These are phyloP conservation scores for Diaporthe humulicola DNA, from an alignment of 2,329 filamentous ascomycete species.

Conservation along the genomic window DNA sequence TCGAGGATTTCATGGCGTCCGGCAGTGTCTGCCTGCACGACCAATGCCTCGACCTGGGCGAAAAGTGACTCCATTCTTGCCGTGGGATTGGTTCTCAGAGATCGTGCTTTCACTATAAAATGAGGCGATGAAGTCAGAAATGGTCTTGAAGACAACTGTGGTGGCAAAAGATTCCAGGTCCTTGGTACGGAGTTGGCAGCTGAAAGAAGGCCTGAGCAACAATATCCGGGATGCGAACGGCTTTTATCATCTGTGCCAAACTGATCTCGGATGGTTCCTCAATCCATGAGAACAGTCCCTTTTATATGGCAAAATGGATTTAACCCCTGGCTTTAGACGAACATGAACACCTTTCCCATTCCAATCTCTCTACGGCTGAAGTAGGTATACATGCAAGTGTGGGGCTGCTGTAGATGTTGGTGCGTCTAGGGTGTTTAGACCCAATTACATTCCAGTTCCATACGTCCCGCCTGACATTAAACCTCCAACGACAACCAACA, in stretches of 20 bases:
- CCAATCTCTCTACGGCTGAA: not conserved
- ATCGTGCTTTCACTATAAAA: not conserved
- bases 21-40: not conserved
- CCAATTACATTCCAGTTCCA: not conserved
- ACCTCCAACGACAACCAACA: not conserved
- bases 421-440: not conserved
- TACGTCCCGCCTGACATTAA: not conserved
- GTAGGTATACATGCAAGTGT: not conserved
- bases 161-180: not conserved
- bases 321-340: not conserved
- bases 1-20: slow-evolving; percentile 34
- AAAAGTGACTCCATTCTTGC: not conserved
- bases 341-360: not conserved
- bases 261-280: not conserved
- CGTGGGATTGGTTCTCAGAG: not conserved
- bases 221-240: not conserved
- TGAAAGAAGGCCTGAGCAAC: not conserved
- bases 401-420: not conserved
- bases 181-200: not conserved
- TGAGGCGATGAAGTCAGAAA: not conserved
- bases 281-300: not conserved
- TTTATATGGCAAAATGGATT: not conserved
- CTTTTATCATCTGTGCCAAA: not conserved
- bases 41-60: not conserved
- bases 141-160: not conserved